Conservation (phyloP, 2,329 filamentous ascomycete species). For the Ascochyta koolunga region DNA sequence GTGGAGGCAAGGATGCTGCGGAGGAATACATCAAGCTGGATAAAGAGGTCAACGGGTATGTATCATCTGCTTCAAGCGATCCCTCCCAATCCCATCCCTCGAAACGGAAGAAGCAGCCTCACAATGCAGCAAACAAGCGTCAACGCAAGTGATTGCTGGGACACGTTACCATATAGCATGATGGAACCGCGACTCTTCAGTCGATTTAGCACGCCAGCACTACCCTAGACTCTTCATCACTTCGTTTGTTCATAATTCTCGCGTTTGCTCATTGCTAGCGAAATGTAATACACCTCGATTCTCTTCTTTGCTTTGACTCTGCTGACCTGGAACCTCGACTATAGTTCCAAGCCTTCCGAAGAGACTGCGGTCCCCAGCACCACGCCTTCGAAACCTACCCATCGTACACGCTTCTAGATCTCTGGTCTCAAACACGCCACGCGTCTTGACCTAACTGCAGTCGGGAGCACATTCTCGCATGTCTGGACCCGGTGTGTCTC, state of each 20-base stretch:
- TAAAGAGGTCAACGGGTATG: conserved; percentile 78
- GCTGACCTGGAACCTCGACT: conserved; percentile 15
- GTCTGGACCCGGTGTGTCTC: background rate
- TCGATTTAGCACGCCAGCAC: conserved; percentile 2
- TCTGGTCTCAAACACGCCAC: background rate
- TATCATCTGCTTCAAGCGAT: conserved; percentile 41
- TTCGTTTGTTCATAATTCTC: conserved; percentile 26
- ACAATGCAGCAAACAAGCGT: conserved; percentile 43
- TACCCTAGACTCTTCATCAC: conserved; percentile 16
- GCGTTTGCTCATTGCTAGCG: conserved; percentile 30
- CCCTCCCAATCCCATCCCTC: conserved; percentile 29
- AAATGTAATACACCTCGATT: conserved; percentile 39
- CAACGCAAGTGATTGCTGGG: conserved; percentile 31
- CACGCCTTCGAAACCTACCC: conserved; percentile 1
- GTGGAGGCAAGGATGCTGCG: conserved; percentile 81
- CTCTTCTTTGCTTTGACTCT: conserved; percentile 17
- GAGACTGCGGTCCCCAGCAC: conserved; percentile 4
- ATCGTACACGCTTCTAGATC: conserved; percentile 14
- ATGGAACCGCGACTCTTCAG: background rate
- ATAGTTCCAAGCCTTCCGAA: conserved; percentile 23
- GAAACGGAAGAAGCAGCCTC: conserved; percentile 39
- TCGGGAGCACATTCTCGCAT: background rate
- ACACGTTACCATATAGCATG: conserved; percentile 12
- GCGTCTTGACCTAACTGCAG: background rate
- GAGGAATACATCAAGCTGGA: conserved; percentile 86